A percentile compares a stretch with the other conserved stretches of the same genome.
These are phyloP conservation scores for Calocybe gambosa DNA, from an alignment of 1,284 basidiomycete genomes.

Conservation along the genomic window DNA sequence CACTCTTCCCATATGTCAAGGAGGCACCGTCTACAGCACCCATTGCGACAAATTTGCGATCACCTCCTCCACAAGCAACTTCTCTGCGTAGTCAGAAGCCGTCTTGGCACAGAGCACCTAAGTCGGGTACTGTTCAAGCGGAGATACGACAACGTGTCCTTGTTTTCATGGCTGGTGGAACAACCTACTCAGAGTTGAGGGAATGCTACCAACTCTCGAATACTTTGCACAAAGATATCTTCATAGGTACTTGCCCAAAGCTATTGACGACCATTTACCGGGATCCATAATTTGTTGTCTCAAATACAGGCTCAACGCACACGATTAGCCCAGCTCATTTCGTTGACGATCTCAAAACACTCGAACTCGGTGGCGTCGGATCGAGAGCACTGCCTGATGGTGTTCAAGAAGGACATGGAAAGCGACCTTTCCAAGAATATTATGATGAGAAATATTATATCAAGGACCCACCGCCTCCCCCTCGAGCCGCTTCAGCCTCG, in stretches of 20 bases:
- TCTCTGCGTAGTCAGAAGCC: constrained; percentile 83
- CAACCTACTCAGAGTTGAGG: constrained; percentile 94
- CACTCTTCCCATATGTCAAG: constrained; percentile 86
- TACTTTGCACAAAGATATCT: constrained; percentile 79
- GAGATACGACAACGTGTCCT: constrained; percentile 80
- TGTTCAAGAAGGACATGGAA: constrained; percentile 46
- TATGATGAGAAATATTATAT: constrained; percentile 77
- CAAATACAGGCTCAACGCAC: constrained; percentile 78
- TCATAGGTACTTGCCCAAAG: constrained; percentile 67
- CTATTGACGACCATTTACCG: neutral
- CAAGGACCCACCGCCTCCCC: constrained; percentile 52
- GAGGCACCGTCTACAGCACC: constrained; percentile 67
- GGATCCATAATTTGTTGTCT: neutral
- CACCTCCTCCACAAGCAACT: constrained; percentile 48
- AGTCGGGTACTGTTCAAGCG: constrained; percentile 41
- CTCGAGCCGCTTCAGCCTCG: constrained; percentile 31
- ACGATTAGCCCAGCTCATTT: constrained; percentile 79
- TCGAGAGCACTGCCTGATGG: constrained; percentile 73
- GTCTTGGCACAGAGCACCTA: constrained; percentile 75
- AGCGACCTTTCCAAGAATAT: constrained; percentile 57
- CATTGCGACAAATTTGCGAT: constrained; percentile 39
- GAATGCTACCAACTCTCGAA: constrained; percentile 80
- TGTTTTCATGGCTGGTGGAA: constrained; percentile 91
- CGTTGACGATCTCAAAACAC: constrained; percentile 79
- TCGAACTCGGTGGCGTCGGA: constrained; percentile 75